Conservation (phyloP, 2,329 filamentous ascomycete species). For the Hypoxylon sp. region DNA sequence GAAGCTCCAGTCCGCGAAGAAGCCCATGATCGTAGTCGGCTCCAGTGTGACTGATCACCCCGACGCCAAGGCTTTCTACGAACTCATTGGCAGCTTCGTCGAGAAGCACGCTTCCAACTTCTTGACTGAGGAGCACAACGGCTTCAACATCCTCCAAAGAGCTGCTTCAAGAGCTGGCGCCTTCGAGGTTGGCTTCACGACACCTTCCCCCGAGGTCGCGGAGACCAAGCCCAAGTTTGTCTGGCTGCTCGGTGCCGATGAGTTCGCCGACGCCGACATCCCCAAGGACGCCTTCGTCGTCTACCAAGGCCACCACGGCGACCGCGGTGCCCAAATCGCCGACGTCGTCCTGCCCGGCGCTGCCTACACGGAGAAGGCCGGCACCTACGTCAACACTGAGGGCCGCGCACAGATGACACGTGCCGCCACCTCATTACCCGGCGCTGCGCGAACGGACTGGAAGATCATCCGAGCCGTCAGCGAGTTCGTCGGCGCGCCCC, state of each 20-base stretch:
- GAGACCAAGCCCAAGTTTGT: slow-evolving; percentile 92
- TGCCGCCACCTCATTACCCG: slow-evolving; percentile 87
- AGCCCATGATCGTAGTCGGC: slow-evolving; percentile 96
- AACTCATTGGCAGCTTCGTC: slow-evolving; percentile 88
- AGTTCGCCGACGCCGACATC: slow-evolving; percentile 85
- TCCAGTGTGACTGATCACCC: slow-evolving; percentile 91
- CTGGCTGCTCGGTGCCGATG: slow-evolving; percentile 96
- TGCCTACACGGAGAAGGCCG: slow-evolving; percentile 96
- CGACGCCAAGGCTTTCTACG: slow-evolving; percentile 93
- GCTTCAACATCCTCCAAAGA: slow-evolving; percentile 95
- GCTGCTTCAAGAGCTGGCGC: slow-evolving; percentile 92
- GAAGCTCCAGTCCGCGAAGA: slow-evolving; percentile 87
- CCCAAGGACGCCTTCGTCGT: slow-evolving; percentile 96
- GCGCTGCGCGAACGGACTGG: slow-evolving; percentile 95
- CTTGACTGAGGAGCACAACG: slow-evolving; percentile 91
- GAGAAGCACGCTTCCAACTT: slow-evolving; percentile 94
- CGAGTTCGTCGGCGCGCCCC: slow-evolving; percentile 87
- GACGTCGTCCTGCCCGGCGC: slow-evolving; percentile 94
- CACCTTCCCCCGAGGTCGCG: slow-evolving; percentile 83
- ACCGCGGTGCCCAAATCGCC: slow-evolving; percentile 90
- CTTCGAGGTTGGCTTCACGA: slow-evolving; percentile 94
- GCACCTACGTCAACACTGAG: slow-evolving; percentile 97
- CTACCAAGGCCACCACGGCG: slow-evolving; percentile 98
- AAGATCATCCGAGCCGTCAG: slow-evolving; percentile 95
- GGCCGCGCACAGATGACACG: slow-evolving; percentile 95